Evolutionary conservation across 768 basidiomycete species (phyloP).

Genomic region (Tulasnella sp.): DNA sequence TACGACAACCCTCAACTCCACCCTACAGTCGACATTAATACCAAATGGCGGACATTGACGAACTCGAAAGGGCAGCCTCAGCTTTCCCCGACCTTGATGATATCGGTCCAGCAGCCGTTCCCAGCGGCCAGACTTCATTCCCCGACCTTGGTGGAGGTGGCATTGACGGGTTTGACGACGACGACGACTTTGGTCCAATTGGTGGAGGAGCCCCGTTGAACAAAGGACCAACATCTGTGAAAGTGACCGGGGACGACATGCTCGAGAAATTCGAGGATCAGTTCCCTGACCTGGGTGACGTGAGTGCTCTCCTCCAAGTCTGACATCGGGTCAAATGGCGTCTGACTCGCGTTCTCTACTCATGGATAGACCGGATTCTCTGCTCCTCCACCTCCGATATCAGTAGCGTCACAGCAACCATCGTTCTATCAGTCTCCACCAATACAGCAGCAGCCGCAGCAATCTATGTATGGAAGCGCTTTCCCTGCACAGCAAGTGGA

Average conservation of each 20-base stretch:
- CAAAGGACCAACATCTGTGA: slow-evolving; percentile 54
- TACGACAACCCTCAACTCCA: slow-evolving; percentile 3
- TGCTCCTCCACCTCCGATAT: background rate
- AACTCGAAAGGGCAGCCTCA: slow-evolving; percentile 32
- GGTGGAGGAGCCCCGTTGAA: slow-evolving; percentile 33
- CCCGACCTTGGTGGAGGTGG: background rate
- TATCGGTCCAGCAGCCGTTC: slow-evolving; percentile 23
- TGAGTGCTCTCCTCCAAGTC: slow-evolving; percentile 22
- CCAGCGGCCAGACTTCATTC: slow-evolving; percentile 14
- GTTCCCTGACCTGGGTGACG: slow-evolving; percentile 70
- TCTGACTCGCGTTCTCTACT: background rate
- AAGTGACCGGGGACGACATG: slow-evolving; percentile 80
- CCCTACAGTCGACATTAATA: background rate
- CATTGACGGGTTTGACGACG: slow-evolving; percentile 44
- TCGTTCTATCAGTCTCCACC: slow-evolving; percentile 29
- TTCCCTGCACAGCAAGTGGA: slow-evolving; percentile 59
- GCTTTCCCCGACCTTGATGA: slow-evolving; percentile 37
- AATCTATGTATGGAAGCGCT: slow-evolving; percentile 34
- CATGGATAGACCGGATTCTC: background rate
- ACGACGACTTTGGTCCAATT: slow-evolving; percentile 58
- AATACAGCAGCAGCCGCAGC: slow-evolving; percentile 28
- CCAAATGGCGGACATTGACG: slow-evolving; percentile 34
- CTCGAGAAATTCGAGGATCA: slow-evolving; percentile 81
- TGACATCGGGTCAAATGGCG: slow-evolving; percentile 36
- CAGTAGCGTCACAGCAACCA: background rate